Percentiles rank a stretch among this genome's conserved stretches.
These are phyloP conservation scores for Tricholoma saponaceum DNA, from an alignment of 768 basidiomycete genomes.

Conservation along the genomic window DNA sequence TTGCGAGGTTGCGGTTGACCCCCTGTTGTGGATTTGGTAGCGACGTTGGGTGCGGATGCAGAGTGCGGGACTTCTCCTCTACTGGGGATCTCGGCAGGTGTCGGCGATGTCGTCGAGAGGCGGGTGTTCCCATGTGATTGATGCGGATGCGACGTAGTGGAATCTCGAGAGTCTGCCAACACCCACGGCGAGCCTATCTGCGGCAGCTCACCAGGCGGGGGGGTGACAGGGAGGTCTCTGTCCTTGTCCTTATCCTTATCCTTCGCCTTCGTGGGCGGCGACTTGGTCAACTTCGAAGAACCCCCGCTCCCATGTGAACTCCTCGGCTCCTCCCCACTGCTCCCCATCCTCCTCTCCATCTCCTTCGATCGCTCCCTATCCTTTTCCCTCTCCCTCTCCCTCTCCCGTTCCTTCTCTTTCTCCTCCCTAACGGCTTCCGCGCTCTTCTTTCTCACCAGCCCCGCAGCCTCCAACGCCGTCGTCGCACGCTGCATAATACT, in stretches of 20 bases:
- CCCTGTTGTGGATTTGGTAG: conserved; percentile 19
- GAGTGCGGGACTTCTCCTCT: conserved; percentile 31
- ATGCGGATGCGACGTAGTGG: conserved; percentile 20
- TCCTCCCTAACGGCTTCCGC: conserved; percentile 68
- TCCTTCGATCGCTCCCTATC: conserved; percentile 39
- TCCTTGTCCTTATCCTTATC: conserved; percentile 38
- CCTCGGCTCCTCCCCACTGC: conserved; percentile 52
- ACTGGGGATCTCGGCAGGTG: conserved; percentile 47
- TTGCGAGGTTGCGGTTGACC: conserved; percentile 44
- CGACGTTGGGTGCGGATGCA: conserved; percentile 39
- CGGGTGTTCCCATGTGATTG: conserved; percentile 16
- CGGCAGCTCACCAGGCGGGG: conserved; percentile 41
- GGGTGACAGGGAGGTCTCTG: conserved; percentile 45
- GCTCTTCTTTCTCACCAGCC: conserved; percentile 80
- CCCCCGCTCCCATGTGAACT: conserved; percentile 57
- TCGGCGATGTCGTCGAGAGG: conserved; percentile 18
- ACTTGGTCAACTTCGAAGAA: conserved; percentile 65
- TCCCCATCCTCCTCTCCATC: conserved; percentile 33
- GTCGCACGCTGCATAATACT: conserved; percentile 96
- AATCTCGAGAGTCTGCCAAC: conserved; percentile 43
- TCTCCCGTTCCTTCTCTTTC: conserved; percentile 42
- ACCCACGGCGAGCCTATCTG: conserved; percentile 74
- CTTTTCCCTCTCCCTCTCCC: conserved; percentile 38
- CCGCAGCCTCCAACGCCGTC: conserved; percentile 83
- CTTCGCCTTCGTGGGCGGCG: conserved; percentile 55